Percentiles rank a stretch among this genome's conserved stretches.
Evolutionary conservation across 176 grass and related monocot genomes (phyloP).

Genomic region (Zizania latifolia): DNA sequence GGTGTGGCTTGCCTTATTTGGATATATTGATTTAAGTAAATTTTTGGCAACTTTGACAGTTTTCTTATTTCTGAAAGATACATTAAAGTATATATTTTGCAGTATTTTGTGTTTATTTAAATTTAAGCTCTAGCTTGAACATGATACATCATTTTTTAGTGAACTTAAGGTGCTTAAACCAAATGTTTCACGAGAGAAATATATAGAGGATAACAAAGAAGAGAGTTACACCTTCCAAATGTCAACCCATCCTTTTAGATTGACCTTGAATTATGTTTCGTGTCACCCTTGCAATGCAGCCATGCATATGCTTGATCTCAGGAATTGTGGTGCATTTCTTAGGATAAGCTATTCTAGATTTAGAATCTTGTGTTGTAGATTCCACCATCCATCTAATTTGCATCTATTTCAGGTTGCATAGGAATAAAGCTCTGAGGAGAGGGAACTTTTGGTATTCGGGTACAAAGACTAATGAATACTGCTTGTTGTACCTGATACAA

Average conservation of each 20-base stretch:
- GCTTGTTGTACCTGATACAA: neutral
- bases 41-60: neutral
- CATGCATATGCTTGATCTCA: neutral
- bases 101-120: neutral
- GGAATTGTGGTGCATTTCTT: neutral
- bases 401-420: conserved; percentile 32
- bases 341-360: neutral
- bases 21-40: neutral
- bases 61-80: neutral
- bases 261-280: neutral
- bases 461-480: neutral
- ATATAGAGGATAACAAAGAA: neutral
- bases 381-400: neutral
- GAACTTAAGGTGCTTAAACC: neutral
- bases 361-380: neutral
- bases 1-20: neutral
- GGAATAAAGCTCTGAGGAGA: conserved; percentile 2
- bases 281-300: neutral
- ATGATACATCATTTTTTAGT: neutral
- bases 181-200: neutral
- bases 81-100: neutral
- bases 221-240: neutral
- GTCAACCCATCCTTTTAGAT: neutral
- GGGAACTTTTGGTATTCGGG: neutral
- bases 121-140: neutral